Conservation (phyloP, 75 land plant species). For the Selaginella moellendorffii region DNA sequence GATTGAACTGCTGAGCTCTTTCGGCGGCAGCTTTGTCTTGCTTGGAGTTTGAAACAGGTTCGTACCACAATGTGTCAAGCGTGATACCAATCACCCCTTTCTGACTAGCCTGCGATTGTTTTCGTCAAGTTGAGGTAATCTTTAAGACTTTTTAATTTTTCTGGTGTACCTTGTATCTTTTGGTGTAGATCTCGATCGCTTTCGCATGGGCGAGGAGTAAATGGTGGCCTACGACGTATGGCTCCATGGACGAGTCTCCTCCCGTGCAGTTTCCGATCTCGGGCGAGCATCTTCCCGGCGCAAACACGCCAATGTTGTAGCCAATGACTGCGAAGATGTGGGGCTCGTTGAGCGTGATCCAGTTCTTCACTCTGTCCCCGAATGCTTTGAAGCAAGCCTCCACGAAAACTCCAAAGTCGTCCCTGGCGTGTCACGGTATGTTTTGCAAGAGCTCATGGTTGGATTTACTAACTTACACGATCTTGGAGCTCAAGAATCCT, state of each 20-base stretch:
- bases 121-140: too few relatives aligned
- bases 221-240: not conserved
- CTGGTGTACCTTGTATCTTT: not conserved
- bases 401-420: not conserved
- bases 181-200: not conserved
- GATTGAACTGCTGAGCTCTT: conserved; percentile 16
- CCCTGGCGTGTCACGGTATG: too few relatives aligned
- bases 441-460: too few relatives aligned
- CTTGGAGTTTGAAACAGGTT: conserved; percentile 21
- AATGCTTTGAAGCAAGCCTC: conserved; percentile 3
- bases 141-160: too few relatives aligned
- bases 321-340: not conserved
- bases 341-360: conserved; percentile 6
- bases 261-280: conserved; percentile 4
- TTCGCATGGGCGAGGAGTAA: not conserved
- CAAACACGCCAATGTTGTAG: not conserved
- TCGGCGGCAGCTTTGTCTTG: conserved; percentile 27
- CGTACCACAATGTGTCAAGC: conserved; percentile 25
- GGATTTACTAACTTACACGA: not conserved
- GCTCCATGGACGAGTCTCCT: conserved; percentile 5
- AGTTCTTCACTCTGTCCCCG: conserved; percentile 4
- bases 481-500: not conserved
- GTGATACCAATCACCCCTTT: conserved; percentile 24
- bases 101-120: conserved; percentile 26
- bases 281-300: not conserved